Evolutionary conservation across 306 rosid genomes (phyloP), one percentile per base, ranked within the genome.

Genomic region (Acacia melanoxylon): DNA sequence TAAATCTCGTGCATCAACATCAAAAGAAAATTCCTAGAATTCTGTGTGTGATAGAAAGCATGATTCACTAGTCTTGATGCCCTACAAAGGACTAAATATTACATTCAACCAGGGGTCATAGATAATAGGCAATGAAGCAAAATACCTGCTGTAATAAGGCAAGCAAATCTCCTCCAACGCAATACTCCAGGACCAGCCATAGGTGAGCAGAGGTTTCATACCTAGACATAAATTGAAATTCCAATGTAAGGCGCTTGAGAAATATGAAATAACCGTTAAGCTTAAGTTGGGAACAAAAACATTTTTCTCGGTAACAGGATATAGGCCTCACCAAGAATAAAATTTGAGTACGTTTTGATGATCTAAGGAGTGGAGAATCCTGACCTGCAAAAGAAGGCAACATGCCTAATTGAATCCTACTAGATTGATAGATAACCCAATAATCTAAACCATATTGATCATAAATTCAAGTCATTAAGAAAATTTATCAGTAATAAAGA

Each of bases 141-240:
- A 33, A 27, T 84, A 95, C 99, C 99, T 95, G 98, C 78, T 86
- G 92, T 78, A 95, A 86, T 74, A 95, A 81, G 81, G 96, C 81
- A 88, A 92, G 90, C 76, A 95, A 78, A 89, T 95, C 94, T 68
- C 99, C 99, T 59, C 99, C 99, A 24, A 95, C 98, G 78, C 98
- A 95, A 71, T 93, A 95, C 89, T 95, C 99, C 86, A 95, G 84
- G 63, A 95, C 94, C 81, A 95, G 86, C 99, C 99, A 95, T 83
- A 95, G 76, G 87, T 95, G 99, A 86, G 99, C 99, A 56, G 98
- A 92, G 42, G 98, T 95, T 89, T 93, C 98, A 62, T 95, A 95
- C 99, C 99, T 95, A 82, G 86, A 62, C 59, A 69, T 81, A 83
- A 81, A 61, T 75, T 67, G 35, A 78, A 22, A 76, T 66, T 15